Evolutionary conservation across 345 rosid genomes (phyloP), one percentile per base, ranked within the genome.

Genomic region (Lagerstroemia speciosa): DNA sequence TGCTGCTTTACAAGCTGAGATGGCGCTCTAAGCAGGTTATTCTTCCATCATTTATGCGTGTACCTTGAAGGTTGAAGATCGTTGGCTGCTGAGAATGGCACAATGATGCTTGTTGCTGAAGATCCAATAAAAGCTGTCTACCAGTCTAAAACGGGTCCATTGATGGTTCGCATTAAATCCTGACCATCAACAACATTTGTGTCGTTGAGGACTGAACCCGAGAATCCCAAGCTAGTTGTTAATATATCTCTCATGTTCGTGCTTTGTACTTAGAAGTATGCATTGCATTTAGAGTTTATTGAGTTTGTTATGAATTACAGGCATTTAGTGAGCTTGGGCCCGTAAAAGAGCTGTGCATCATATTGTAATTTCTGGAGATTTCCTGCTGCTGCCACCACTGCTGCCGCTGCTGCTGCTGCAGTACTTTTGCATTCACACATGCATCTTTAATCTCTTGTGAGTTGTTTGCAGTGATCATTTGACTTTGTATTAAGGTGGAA

Each of bases 1-100:
- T 68, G 84, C 81, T 69, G 79, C 73, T 63, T 71, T 81, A 20
- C 84, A 78, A 68, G 84, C 81, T 17, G 84, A 81, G 72, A 78
- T 81, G 82, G 81, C 84, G 9, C 84, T 81, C 36, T 71, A 52
- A 71, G 20, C 69, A 37, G 65, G 72, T 57, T 24, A 22, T n/a
- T 55, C 36, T 24, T 30, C n/a, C 5, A 24, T 52, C 45, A 30
- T 15, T 68, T 53, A 32, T 1, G 11, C 10, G 1, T 29, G 8
- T 24, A 22, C 58, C 22, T 61, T 62, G 38, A 62, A 61, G 36
- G 8, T 4, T 62, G 17, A 33, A 32, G 58, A 52, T 52, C 29
- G 2, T 52, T 52, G 58, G 8, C 29, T 22, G 29, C 8, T 52
- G 58, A n/a, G 58, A n/a, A 22, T 52, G n/a, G 27, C 58, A 52